These are phyloP conservation scores for Chalciporus pseudorubinellus DNA, from an alignment of 768 basidiomycete genomes.

Conservation along the genomic window DNA sequence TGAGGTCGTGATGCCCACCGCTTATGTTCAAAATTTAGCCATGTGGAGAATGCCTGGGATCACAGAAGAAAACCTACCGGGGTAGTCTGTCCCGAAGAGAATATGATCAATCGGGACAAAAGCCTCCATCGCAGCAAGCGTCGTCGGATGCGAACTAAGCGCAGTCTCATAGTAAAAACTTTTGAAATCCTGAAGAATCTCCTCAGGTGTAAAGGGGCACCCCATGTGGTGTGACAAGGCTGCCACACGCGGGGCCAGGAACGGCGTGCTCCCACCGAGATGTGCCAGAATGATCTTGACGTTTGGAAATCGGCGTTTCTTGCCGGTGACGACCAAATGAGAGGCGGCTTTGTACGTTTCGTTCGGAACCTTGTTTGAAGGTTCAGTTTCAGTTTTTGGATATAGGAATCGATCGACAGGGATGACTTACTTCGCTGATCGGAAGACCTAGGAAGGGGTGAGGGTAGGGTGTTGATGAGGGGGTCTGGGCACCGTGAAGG, in stretches of 20 bases:
- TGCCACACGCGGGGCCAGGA: constrained; percentile 68
- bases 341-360: constrained; percentile 83
- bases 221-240: constrained; percentile 70
- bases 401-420: constrained; percentile 5
- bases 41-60: not conserved
- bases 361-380: constrained; percentile 58
- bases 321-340: constrained; percentile 70
- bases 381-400: constrained; percentile 2
- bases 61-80: constrained; percentile 45
- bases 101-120: constrained; percentile 52
- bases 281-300: constrained; percentile 71
- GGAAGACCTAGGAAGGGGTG: constrained; percentile 66
- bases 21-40: constrained; percentile 32
- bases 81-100: constrained; percentile 75
- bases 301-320: constrained; percentile 58
- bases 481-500: constrained; percentile 67
- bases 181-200: constrained; percentile 67
- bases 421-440: constrained; percentile 53
- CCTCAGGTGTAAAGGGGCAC: constrained; percentile 55
- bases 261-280: constrained; percentile 66
- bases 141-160: constrained; percentile 54
- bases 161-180: constrained; percentile 77
- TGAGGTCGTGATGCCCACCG: constrained; percentile 54
- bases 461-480: constrained; percentile 62
- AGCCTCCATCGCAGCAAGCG: constrained; percentile 47